phyloP scores from a whole-genome alignment of 2,329 filamentous ascomycete species.

The Cladosporium colombiae region DNA sequence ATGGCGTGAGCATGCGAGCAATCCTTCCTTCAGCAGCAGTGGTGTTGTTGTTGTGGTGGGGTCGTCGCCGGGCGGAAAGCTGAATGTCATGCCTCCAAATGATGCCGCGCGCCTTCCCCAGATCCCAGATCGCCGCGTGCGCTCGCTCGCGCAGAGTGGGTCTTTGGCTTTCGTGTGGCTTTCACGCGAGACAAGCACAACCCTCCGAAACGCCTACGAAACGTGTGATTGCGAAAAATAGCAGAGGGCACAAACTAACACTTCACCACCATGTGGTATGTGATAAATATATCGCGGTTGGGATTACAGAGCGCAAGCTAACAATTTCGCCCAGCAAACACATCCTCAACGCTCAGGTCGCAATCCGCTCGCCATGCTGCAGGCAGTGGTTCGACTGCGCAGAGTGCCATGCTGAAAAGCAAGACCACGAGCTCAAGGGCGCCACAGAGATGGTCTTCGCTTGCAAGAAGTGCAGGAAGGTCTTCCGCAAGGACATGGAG shows the following conservation, averaged over 20 bases:
- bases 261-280: slow-evolving; percentile 34
- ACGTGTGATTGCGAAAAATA: slow-evolving; percentile 8
- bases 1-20: background rate
- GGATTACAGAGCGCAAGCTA: background rate
- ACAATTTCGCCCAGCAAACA: slow-evolving; percentile 70
- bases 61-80: slow-evolving; percentile 3
- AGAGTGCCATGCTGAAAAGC: slow-evolving; percentile 82
- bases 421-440: slow-evolving; percentile 71
- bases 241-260: no score
- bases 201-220: slow-evolving; percentile 2
- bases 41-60: background rate
- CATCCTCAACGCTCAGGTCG: slow-evolving; percentile 94
- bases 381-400: slow-evolving; percentile 99
- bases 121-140: slow-evolving; percentile 1
- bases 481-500: slow-evolving; percentile 88
- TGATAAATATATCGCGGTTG: slow-evolving; percentile 32
- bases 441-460: slow-evolving; percentile 84
- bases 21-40: background rate
- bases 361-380: slow-evolving; percentile 94
- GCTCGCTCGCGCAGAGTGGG: background rate
- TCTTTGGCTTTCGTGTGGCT: background rate
- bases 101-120: slow-evolving; percentile 10
- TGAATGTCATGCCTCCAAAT: slow-evolving; percentile 2
- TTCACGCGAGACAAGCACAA: slow-evolving; percentile 1
- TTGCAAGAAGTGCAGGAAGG: slow-evolving; percentile 99